Evolutionary conservation across 2,329 filamentous ascomycete species (phyloP), one percentile per base, ranked within the genome.

Genomic region (Aureobasidium zeae): DNA sequence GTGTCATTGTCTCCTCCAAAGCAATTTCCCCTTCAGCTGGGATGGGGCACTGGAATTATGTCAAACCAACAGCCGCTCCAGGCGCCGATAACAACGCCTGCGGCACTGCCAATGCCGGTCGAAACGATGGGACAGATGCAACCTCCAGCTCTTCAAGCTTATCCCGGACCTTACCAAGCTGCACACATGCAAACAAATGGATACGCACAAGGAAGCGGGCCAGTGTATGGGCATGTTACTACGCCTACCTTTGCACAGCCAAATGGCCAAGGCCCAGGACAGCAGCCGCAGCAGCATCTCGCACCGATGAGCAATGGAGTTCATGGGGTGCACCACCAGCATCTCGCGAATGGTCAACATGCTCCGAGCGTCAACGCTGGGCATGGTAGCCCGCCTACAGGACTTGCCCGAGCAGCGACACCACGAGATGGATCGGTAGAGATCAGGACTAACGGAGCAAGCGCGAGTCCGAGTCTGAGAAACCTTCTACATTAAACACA

Each of bases 401-500:
- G 30, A 10, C 4, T 47, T 32, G 37, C 38, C 8, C 16, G 45
- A 32, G 52, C 55, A 4, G 52, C 49, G 7, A 56, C 57, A 28
- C 56, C 55, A 16, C 50, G 50, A 34, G 52, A 51, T 12, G 52
- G 47, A 15, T 53, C 52, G 33, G 47, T 44, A 13, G 54, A 53
- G 34, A 52, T 52, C 10, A 33, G 47, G 20, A 43, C 37, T 15
- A 36, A 37, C 20, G 59, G 59, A 12, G 59, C 68, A 11, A 70
- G 67, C 48, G 68, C 68, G 10, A 70, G 66, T 48, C 68, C 68
- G 11, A 69, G 63, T 46, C 55, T 71, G 53, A 61, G 63, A 44
- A 70, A 71, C 52, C 51, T 71, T 47, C 53, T 71, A 49, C 64
- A 67, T 55, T 69, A 50, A 19, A 16, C n/a, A n/a, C n/a, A 15